Conservation (phyloP, 371 early-diverging fungal species). For the Saksenaea oblongispora region DNA sequence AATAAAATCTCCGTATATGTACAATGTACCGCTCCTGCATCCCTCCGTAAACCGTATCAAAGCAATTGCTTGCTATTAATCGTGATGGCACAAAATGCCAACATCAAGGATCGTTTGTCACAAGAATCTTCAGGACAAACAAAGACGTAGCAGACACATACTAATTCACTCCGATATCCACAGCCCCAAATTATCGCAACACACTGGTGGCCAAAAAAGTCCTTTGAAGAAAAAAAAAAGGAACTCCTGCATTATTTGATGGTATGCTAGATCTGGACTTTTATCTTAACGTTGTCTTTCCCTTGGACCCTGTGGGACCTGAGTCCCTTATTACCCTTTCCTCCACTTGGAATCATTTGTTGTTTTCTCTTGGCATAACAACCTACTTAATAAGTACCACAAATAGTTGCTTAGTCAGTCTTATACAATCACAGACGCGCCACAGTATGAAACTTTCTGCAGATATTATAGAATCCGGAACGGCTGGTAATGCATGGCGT, state of each 20-base stretch:
- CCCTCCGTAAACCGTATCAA: not conserved
- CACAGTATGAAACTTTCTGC: no score
- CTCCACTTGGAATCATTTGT: not conserved
- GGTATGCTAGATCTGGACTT: not conserved
- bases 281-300: constrained; percentile 5
- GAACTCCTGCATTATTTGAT: not conserved
- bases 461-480: no score
- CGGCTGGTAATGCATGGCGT: no score
- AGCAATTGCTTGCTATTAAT: not conserved
- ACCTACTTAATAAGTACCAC: no score
- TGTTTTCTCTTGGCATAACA: no score
- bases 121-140: not conserved
- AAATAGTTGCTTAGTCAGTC: no score
- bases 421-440: no score
- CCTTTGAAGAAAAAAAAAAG: not conserved
- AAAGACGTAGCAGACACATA: not conserved
- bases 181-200: not conserved
- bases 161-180: not conserved
- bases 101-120: not conserved
- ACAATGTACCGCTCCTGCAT: not conserved
- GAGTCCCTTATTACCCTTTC: not conserved
- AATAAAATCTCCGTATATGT: constrained; percentile 3
- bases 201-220: not conserved
- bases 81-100: not conserved
- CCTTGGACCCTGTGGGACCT: not conserved